phyloP scores from a whole-genome alignment of 441 rosid genomes.

The Theobroma grandiflorum region DNA sequence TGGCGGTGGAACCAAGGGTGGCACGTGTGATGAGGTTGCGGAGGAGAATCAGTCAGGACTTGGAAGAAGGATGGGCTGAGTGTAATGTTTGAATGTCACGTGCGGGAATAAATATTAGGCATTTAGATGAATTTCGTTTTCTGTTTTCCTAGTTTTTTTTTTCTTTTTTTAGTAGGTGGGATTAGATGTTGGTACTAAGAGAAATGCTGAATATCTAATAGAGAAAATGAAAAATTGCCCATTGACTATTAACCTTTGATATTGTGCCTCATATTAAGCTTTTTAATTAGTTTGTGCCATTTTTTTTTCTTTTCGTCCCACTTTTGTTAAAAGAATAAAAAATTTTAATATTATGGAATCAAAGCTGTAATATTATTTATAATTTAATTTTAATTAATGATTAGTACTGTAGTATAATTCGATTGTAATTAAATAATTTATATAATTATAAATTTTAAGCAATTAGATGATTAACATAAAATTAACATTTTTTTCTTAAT shows the following conservation, averaged over 20 bases:
- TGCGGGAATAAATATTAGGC: background rate
- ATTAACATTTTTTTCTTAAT: no score
- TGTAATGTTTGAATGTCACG: slow-evolving; percentile 15
- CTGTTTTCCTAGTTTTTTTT: background rate
- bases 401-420: background rate
- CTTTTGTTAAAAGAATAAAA: no score
- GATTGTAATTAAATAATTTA: no score
- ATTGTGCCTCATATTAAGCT: background rate
- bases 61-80: slow-evolving; percentile 69
- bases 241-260: background rate
- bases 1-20: slow-evolving; percentile 44
- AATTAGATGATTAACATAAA: background rate
- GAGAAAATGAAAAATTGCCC: background rate
- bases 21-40: slow-evolving; percentile 40
- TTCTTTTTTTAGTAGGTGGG: background rate
- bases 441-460: no score
- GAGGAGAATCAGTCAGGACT: slow-evolving; percentile 33
- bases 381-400: no score
- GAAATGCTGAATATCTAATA: background rate
- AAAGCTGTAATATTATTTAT: no score
- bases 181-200: background rate
- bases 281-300: background rate
- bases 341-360: no score
- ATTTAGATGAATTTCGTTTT: background rate
- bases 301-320: background rate